Conservation (phyloP, 495 filamentous ascomycete species). For the Penicillium ochrochloron region DNA sequence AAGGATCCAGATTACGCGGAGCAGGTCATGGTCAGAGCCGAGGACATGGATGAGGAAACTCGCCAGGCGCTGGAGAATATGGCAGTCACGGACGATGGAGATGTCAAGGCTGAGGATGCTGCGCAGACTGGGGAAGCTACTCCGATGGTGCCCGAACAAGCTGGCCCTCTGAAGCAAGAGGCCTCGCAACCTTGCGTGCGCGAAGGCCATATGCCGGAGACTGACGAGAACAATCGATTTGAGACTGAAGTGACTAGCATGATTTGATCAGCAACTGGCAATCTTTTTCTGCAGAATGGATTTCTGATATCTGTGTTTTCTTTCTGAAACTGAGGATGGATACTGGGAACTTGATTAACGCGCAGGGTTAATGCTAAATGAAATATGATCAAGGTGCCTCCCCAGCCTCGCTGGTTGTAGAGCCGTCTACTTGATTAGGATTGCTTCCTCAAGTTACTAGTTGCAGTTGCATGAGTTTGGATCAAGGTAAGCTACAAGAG, state of each 20-base stretch:
- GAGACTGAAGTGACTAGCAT: neutral
- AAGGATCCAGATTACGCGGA: conserved; percentile 39
- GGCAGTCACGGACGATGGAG: conserved; percentile 3
- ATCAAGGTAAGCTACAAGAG: too few species aligned
- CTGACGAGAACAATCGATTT: neutral
- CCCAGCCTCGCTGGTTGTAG: too few species aligned
- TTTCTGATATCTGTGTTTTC: too few species aligned
- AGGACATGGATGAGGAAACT: conserved; percentile 19
- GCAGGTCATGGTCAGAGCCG: conserved; percentile 22
- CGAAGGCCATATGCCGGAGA: neutral
- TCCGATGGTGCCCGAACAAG: neutral
- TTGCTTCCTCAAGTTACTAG: too few species aligned
- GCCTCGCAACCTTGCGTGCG: neutral
- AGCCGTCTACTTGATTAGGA: too few species aligned
- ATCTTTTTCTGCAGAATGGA: neutral
- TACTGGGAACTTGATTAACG: too few species aligned
- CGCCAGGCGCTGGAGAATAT: conserved; percentile 6
- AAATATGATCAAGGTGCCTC: too few species aligned
- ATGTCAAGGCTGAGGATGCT: neutral
- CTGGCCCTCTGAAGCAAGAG: neutral
- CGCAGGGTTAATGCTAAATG: too few species aligned
- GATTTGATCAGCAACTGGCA: neutral
- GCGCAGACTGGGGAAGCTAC: neutral
- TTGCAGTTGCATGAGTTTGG: too few species aligned
- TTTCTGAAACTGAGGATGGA: too few species aligned